A percentile compares a stretch with the other conserved stretches of the same genome.
phyloP scores from a whole-genome alignment of 495 filamentous ascomycete genomes.

The Sabuloglossum arenarium region DNA sequence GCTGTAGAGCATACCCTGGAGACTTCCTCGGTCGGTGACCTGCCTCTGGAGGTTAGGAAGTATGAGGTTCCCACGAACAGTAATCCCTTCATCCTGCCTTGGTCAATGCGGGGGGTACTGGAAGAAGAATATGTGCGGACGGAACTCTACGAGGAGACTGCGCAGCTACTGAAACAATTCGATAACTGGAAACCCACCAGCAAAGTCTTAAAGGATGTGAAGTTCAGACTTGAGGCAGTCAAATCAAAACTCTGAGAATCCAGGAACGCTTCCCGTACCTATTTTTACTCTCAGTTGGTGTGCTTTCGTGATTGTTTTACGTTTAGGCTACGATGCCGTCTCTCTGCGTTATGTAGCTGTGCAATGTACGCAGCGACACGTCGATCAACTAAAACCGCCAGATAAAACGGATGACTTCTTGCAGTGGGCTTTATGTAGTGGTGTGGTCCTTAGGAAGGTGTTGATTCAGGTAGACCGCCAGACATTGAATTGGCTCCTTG shows the following conservation, averaged over 20 bases:
- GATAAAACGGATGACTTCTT: no score
- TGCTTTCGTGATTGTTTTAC: no score
- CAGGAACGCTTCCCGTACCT: not conserved
- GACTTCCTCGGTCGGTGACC: slow-evolving; percentile 41
- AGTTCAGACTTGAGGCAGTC: slow-evolving; percentile 84
- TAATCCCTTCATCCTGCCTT: slow-evolving; percentile 80
- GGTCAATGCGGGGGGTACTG: slow-evolving; percentile 78
- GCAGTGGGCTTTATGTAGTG: no score
- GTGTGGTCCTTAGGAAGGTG: no score
- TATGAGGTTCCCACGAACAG: slow-evolving; percentile 27
- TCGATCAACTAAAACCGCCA: no score
- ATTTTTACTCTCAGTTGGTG: not conserved
- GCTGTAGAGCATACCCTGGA: slow-evolving; percentile 73
- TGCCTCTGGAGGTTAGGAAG: slow-evolving; percentile 29
- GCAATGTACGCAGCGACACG: no score
- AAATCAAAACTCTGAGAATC: slow-evolving; percentile 46
- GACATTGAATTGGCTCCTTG: no score
- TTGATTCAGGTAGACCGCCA: no score
- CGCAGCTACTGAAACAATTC: slow-evolving; percentile 64
- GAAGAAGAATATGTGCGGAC: slow-evolving; percentile 82
- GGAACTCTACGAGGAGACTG: slow-evolving; percentile 54
- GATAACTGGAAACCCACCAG: slow-evolving; percentile 81
- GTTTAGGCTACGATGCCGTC: no score
- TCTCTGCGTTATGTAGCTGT: no score
- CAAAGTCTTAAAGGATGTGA: slow-evolving; percentile 88